Percentiles rank a stretch among this genome's conserved stretches.
Conservation (phyloP, 805 yeast species). For the Groenewaldozyma salmanticensis region DNA sequence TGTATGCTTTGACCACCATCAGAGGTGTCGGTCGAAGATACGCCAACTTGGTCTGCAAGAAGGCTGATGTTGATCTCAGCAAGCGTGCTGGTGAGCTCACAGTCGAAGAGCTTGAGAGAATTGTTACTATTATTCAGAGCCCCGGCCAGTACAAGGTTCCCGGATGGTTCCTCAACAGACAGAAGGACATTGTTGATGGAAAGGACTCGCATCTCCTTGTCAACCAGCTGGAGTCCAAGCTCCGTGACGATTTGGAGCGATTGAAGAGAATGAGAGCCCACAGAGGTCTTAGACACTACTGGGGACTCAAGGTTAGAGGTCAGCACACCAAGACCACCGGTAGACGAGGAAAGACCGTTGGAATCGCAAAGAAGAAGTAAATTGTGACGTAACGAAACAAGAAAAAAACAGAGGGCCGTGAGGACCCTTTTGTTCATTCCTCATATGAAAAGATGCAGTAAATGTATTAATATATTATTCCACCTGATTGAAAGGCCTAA, state of each 20-base stretch:
- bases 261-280: conserved; percentile 99
- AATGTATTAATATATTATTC: background rate
- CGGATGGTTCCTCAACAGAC: conserved; percentile 99
- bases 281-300: conserved; percentile 99
- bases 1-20: conserved; percentile 99
- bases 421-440: too few species aligned
- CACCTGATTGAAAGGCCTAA: too few species aligned
- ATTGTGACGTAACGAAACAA: background rate
- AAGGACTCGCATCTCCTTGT: conserved; percentile 98
- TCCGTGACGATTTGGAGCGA: conserved; percentile 99
- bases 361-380: conserved; percentile 36
- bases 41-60: conserved; percentile 99
- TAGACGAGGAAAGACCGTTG: conserved; percentile 68
- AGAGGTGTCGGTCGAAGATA: conserved; percentile 99
- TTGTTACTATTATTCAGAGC: conserved; percentile 99
- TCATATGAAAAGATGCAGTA: too few species aligned
- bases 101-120: conserved; percentile 99
- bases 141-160: conserved; percentile 99
- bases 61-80: conserved; percentile 97
- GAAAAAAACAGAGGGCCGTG: too few species aligned
- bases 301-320: conserved; percentile 99
- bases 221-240: conserved; percentile 97
- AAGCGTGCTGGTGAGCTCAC: conserved; percentile 99
- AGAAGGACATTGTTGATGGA: conserved; percentile 96
- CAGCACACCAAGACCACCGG: conserved; percentile 99